phyloP scores from a whole-genome alignment of 2,329 filamentous ascomycete genomes.

The Phialemonium atrogriseum region DNA sequence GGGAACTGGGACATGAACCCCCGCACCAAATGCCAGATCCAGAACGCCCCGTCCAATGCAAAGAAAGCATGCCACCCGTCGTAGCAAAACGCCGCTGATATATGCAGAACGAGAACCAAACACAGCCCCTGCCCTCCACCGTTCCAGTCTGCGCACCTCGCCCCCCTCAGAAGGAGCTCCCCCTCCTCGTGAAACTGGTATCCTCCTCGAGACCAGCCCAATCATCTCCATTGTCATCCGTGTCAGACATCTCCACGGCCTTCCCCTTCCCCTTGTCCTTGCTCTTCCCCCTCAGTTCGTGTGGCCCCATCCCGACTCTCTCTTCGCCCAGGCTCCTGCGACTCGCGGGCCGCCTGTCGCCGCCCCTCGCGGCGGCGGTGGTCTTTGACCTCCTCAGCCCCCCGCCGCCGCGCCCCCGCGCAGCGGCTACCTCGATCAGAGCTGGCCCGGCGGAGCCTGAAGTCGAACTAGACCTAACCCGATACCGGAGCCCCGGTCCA shows the following conservation, averaged over 20 bases:
- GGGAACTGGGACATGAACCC: no score
- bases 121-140: no score
- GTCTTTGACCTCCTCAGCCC: conserved; percentile 17
- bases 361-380: conserved; percentile 20
- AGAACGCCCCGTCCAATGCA: no score
- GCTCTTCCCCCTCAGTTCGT: no score
- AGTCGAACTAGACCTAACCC: conserved; percentile 5
- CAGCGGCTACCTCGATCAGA: conserved; percentile 27
- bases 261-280: conserved; percentile 40
- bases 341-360: conserved; percentile 34
- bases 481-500: conserved; percentile 5
- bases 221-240: conserved; percentile 5
- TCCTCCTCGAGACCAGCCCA: conserved; percentile 5
- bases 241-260: conserved; percentile 25
- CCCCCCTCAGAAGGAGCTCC: conserved; percentile 32
- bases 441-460: conserved; percentile 11
- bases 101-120: no score
- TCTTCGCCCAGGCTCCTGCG: conserved; percentile 26
- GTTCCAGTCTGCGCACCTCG: conserved; percentile 7
- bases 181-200: conserved; percentile 21
- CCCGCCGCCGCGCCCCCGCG: conserved; percentile 15
- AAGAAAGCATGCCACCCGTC: no score
- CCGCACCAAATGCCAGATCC: no score
- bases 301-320: conserved; percentile 7
- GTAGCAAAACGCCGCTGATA: no score